Evolutionary conservation across 306 rosid species (phyloP).

Genomic region (Trichosanthes truncata): DNA sequence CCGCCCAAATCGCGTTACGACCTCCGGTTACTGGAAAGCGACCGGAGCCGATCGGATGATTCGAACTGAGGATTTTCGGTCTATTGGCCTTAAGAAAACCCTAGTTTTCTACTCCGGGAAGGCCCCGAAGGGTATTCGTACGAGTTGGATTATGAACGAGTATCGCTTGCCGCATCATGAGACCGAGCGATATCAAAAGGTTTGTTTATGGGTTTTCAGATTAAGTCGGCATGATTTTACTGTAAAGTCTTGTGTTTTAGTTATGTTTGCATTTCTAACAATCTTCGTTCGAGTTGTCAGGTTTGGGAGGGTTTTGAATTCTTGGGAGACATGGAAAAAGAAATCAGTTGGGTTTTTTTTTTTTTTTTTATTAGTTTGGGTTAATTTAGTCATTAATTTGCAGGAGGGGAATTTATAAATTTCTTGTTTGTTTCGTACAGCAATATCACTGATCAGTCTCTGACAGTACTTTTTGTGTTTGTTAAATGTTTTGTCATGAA

Average conservation of each 20-base stretch:
- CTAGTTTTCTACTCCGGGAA: slow-evolving; percentile 98
- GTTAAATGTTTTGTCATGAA: slow-evolving; percentile 5
- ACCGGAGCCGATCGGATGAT: slow-evolving; percentile 97
- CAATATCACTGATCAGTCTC: neutral
- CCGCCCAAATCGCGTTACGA: slow-evolving; percentile 83
- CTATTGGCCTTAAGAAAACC: slow-evolving; percentile 98
- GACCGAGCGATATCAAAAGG: slow-evolving; percentile 92
- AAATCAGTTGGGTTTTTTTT: too few relatives aligned
- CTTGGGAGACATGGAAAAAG: neutral
- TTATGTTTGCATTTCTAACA: too few relatives aligned
- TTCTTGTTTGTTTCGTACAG: neutral
- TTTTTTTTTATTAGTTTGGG: neutral
- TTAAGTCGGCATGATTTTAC: neutral
- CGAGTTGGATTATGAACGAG: slow-evolving; percentile 99
- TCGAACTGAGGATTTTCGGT: slow-evolving; percentile 55
- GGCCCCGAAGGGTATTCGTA: slow-evolving; percentile 93
- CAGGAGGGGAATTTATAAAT: neutral
- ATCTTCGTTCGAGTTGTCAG: too few relatives aligned
- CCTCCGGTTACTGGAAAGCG: slow-evolving; percentile 98
- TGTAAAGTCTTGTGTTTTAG: too few relatives aligned
- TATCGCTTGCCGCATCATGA: slow-evolving; percentile 95
- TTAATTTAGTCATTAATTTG: neutral
- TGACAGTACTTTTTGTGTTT: slow-evolving; percentile 1
- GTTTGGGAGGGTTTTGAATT: neutral
- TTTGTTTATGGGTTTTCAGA: neutral